phyloP scores from a whole-genome alignment of 116 monocot species.

The Phalaenopsis hybrid region DNA sequence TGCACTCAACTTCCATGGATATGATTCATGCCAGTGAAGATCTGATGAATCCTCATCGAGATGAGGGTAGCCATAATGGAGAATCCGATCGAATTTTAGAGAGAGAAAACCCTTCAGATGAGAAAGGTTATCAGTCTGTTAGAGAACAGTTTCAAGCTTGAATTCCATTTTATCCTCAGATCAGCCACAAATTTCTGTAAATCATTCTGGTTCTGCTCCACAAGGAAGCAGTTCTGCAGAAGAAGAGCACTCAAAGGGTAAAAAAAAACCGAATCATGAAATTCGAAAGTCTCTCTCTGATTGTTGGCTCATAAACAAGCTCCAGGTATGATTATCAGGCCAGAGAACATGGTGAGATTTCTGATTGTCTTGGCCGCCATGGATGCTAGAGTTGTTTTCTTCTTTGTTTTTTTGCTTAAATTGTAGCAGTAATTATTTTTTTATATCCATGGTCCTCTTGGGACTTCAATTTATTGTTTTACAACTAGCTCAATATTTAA shows the following conservation, averaged over 20 bases:
- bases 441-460: background rate
- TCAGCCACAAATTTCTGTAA: background rate
- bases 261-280: background rate
- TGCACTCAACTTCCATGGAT: slow-evolving; percentile 3
- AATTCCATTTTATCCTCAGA: background rate
- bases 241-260: background rate
- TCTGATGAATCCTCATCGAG: background rate
- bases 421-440: background rate
- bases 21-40: slow-evolving; percentile 6
- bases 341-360: background rate
- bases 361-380: background rate
- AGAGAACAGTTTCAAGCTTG: background rate
- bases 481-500: background rate
- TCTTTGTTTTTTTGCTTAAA: background rate
- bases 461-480: background rate
- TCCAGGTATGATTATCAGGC: background rate
- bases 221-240: background rate
- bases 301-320: background rate
- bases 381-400: background rate
- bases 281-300: background rate
- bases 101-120: background rate
- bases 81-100: background rate
- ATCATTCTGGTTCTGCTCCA: background rate
- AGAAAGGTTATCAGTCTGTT: background rate
- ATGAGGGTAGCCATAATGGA: background rate